Percentiles rank a stretch among this genome's conserved stretches.
Conservation (phyloP, 345 rosid genomes). For the Eucalyptus shirleyi region DNA sequence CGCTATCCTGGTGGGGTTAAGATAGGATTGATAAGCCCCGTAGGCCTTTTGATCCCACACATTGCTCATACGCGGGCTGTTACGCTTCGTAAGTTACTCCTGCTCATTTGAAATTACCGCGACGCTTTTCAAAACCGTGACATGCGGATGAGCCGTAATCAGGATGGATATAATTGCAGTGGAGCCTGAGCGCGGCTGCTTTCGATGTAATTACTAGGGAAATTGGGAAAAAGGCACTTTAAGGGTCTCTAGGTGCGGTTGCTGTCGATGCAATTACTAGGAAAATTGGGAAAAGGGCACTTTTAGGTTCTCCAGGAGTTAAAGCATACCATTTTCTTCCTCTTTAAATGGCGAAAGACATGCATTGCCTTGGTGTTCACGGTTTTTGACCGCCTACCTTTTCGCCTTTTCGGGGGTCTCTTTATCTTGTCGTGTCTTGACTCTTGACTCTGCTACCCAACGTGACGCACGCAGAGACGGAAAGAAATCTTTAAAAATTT, state of each 20-base stretch:
- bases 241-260: background rate
- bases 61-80: background rate
- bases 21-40: background rate
- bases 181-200: background rate
- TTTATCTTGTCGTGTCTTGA: background rate
- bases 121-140: background rate
- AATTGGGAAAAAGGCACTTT: background rate
- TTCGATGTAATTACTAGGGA: background rate
- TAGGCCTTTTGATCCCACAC: no score
- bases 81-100: background rate
- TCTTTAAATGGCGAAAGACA: background rate
- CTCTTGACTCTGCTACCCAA: background rate
- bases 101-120: background rate
- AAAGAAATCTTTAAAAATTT: background rate
- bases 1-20: background rate
- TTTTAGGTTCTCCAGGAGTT: background rate
- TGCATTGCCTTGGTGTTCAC: background rate
- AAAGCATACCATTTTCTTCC: background rate
- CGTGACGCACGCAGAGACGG: background rate
- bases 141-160: background rate
- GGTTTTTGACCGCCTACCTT: background rate
- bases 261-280: background rate
- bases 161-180: background rate
- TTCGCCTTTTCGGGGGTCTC: background rate
- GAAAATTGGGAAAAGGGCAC: background rate